Percentiles rank a stretch among this genome's conserved stretches.
These are phyloP conservation scores for Phytophthora constricta DNA, from an alignment of 352 stramenopile species.

Conservation along the genomic window DNA sequence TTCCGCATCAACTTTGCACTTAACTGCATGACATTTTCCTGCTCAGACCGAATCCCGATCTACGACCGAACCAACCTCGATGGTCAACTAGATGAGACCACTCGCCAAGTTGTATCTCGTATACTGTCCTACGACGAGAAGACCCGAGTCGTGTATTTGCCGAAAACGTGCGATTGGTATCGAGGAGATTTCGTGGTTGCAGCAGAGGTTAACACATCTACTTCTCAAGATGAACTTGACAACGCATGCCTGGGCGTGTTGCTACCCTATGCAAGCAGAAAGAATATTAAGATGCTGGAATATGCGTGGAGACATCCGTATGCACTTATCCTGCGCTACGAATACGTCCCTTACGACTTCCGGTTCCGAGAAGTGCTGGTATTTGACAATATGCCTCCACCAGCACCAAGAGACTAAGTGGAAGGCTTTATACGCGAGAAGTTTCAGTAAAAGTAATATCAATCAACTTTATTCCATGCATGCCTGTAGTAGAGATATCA, in stretches of 20 bases:
- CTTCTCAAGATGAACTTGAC: slow-evolving; percentile 9
- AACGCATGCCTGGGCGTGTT: slow-evolving; percentile 40
- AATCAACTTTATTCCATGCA: neutral
- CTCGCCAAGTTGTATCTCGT: slow-evolving; percentile 36
- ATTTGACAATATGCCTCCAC: neutral
- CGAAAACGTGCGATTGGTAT: slow-evolving; percentile 70
- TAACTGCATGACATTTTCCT: slow-evolving; percentile 69
- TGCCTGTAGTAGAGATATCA: too few species aligned
- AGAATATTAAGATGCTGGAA: slow-evolving; percentile 45
- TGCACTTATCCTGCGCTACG: slow-evolving; percentile 49
- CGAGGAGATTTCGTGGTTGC: slow-evolving; percentile 46
- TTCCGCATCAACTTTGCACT: slow-evolving; percentile 69
- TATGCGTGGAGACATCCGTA: slow-evolving; percentile 43
- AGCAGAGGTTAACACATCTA: neutral
- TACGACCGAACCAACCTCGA: slow-evolving; percentile 54
- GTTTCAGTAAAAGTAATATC: neutral
- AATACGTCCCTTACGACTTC: slow-evolving; percentile 63
- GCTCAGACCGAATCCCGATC: slow-evolving; percentile 39
- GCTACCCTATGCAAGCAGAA: slow-evolving; percentile 38
- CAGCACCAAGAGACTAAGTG: neutral
- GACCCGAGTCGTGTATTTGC: slow-evolving; percentile 50
- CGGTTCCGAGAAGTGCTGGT: slow-evolving; percentile 50
- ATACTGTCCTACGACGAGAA: slow-evolving; percentile 55
- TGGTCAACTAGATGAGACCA: slow-evolving; percentile 51
- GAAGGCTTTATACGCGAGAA: neutral